Evolutionary conservation across 208 protist genomes (phyloP), one percentile per base, ranked within the genome.

Genomic region (Histomonas meleagridis): DNA sequence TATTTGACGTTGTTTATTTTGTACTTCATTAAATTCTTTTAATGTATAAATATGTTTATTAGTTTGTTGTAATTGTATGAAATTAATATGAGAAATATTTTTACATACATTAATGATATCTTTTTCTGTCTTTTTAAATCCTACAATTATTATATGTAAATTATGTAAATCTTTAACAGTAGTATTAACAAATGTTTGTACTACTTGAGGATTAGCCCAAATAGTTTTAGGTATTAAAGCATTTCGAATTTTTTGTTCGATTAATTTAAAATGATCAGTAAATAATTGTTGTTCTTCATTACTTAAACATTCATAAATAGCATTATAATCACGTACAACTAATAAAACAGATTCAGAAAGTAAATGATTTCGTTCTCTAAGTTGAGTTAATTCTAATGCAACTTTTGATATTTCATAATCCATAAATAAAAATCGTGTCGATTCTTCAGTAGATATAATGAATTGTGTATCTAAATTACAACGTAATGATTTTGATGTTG

Each of bases 281-380:
- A 99, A 99, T 69, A 99, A 96, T 28, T 95, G 95, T 62, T 96
- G 94, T 94, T 99, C 97, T 90, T 96, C 95, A 62, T 92, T 93
- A 76, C 94, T 95, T 48, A 98, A 94, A 28, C 95, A 96, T 48
- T 94, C 62, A 38, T 98, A 93, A n/a, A 98, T 97, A 51, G 94
- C 92, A 95, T 99, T 99, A 95, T 98, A 97, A 90, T 97, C 96
- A 38, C 97, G 96, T 14, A 97, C 97, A 40, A 97, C 96, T 28
- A 97, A 91, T 14, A 96, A 93, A n/a, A 98, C 97, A 4, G 40
- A 32, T 55, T 86, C 97, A 60, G 97, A 96, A 81, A 98, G 97
- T n/a, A 97, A 92, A 35, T 97, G 96, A 91, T 98, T 95, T 7
- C 96, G 93, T 90, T 98, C 97, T 92, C 97, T 95, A 62, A 96